These are phyloP conservation scores for Dissophora ornata DNA, from an alignment of 192 early-diverging fungal genomes.

Conservation along the genomic window DNA sequence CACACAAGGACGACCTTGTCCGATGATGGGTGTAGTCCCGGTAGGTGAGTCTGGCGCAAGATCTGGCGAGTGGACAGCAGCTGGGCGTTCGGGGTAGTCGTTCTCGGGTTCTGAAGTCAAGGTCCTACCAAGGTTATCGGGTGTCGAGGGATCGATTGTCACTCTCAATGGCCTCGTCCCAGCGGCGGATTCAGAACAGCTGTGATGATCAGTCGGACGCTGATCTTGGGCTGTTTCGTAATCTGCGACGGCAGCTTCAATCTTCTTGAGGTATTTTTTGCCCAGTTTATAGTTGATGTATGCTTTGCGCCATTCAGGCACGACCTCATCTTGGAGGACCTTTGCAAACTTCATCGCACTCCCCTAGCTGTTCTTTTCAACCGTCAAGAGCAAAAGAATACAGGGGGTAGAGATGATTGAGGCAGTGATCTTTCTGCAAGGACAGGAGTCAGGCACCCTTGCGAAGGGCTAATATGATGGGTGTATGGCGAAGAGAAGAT, in stretches of 20 bases:
- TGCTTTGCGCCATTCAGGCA: slow-evolving; percentile 55
- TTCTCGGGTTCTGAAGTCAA: slow-evolving; percentile 3
- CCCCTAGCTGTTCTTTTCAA: neutral
- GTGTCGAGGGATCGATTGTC: neutral
- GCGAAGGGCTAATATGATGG: too few species aligned
- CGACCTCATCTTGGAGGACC: slow-evolving; percentile 42
- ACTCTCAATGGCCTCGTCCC: neutral
- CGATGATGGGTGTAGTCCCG: slow-evolving; percentile 28
- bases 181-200: too few species aligned
- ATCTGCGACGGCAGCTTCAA: slow-evolving; percentile 27
- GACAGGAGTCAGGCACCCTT: too few species aligned
- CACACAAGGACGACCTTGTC: slow-evolving; percentile 3
- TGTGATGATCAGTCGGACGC: too few species aligned
- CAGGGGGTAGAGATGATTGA: neutral
- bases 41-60: slow-evolving; percentile 5
- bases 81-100: neutral
- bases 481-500: too few species aligned
- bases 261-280: slow-evolving; percentile 67
- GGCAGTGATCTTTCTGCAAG: too few species aligned
- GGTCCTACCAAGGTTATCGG: neutral
- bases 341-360: slow-evolving; percentile 53
- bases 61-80: slow-evolving; percentile 2
- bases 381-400: neutral
- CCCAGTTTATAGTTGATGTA: slow-evolving; percentile 71
- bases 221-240: neutral